These are phyloP conservation scores for Cryptosporidium ryanae DNA, from an alignment of 169 alveolate species.

Conservation along the genomic window DNA sequence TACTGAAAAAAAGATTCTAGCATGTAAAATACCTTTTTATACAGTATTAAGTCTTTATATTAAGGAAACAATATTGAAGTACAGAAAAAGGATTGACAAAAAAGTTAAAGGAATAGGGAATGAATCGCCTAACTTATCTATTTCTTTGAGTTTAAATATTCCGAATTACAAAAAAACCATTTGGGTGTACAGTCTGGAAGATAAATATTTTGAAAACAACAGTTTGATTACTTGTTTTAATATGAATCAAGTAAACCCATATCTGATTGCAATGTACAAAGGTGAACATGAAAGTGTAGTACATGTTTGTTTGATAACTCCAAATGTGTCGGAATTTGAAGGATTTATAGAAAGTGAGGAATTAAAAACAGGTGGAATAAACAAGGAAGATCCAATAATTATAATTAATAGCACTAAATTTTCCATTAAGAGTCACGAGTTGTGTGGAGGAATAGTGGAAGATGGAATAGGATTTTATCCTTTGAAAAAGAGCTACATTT, in stretches of 20 bases:
- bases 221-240: constrained; percentile 18
- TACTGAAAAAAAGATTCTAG: constrained; percentile 1
- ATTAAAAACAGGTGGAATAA: background rate
- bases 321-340: constrained; percentile 14
- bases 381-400: constrained; percentile 9
- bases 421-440: background rate
- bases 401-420: background rate
- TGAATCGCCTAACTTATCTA: background rate
- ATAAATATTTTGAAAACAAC: background rate
- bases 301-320: constrained; percentile 7
- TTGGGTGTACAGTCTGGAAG: constrained; percentile 27
- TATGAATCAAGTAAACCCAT: constrained; percentile 26
- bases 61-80: background rate
- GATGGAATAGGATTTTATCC: constrained; percentile 50
- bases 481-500: constrained; percentile 30
- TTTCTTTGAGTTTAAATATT: background rate
- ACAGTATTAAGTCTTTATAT: constrained; percentile 19
- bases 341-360: background rate
- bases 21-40: constrained; percentile 48
- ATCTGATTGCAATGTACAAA: constrained; percentile 4
- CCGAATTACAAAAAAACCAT: constrained; percentile 16
- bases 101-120: no score
- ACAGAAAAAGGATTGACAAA: background rate
- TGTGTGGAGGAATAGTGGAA: constrained; percentile 12
- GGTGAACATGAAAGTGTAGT: background rate